Evolutionary conservation across 352 stramenopile species (phyloP).

Genomic region (Globisporangium megalacanthum): DNA sequence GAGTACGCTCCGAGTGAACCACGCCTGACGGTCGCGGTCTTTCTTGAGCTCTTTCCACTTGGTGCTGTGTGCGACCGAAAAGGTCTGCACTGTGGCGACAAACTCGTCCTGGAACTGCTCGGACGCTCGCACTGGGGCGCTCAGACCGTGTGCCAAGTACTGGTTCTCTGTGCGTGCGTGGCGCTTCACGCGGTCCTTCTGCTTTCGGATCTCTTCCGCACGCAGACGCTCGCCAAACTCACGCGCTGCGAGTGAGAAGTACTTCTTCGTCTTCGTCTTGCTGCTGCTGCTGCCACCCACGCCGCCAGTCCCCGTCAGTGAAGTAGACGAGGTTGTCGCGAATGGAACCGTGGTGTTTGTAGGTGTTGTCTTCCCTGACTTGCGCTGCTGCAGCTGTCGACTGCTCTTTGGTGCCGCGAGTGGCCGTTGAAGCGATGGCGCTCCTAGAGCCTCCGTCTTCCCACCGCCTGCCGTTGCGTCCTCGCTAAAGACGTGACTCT

Average conservation of each 20-base stretch:
- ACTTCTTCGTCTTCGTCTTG: constrained; percentile 27
- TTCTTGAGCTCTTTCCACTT: constrained; percentile 51
- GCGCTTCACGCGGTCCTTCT: constrained; percentile 18
- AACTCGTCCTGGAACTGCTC: constrained; percentile 64
- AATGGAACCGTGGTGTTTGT: neutral
- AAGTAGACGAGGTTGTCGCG: neutral
- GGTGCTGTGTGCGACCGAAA: constrained; percentile 26
- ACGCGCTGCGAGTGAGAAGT: constrained; percentile 47
- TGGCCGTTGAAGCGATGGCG: neutral
- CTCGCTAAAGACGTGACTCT: constrained; percentile 8
- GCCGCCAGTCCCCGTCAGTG: too few relatives aligned
- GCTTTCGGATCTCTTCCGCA: constrained; percentile 33
- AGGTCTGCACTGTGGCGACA: constrained; percentile 47
- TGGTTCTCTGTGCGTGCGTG: constrained; percentile 42
- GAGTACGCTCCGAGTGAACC: constrained; percentile 32
- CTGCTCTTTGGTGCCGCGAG: neutral
- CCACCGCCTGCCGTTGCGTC: neutral
- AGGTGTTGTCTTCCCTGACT: neutral
- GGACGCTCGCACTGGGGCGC: constrained; percentile 23
- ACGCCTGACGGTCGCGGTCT: constrained; percentile 33
- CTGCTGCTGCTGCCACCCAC: neutral
- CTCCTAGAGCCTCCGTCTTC: neutral
- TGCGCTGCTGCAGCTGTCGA: neutral
- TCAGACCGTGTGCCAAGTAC: constrained; percentile 36
- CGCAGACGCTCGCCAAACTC: constrained; percentile 42